Evolutionary conservation across 73 alveolate species (phyloP), one percentile per base, ranked within the genome.

Genomic region (Paramecium octaurelia): DNA sequence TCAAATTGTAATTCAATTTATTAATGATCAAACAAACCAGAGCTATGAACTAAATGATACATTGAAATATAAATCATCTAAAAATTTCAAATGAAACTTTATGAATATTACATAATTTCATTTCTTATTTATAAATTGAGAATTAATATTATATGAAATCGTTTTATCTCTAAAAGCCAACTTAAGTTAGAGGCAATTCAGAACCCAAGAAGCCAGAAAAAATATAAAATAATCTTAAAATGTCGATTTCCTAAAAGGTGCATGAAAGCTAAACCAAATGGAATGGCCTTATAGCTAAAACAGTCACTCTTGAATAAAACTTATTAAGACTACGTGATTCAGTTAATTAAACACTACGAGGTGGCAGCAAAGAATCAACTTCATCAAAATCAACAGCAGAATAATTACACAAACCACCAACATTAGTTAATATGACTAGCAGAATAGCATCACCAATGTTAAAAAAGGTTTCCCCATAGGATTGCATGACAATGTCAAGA

Each of bases 351-450:
- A 43, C 76, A 21, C 16, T 80, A 11, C 8, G 75, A 80, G 91
- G 76, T 10, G 91, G 57, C 6, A 80, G 91, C 24, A 75, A 75
- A 75, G 88, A 75, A 75, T 75, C 88, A 16, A 75, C 88, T 1
- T 75, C 88, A 12, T 75, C 88, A 8, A 75, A 75, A 75, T 38
- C 68, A 16, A 75, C 88, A 35, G 60, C 60, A 2, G 58, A 75
- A 42, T 42, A 35, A 42, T 35, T 23, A 21, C 60, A 29, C 38
- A 38, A 75, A 20, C 38, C 58, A 21, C 88, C 88, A 43, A 36
- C 87, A 35, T 43, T 73, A 43, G 91, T 80, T 7, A 80, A 80
- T 36, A 80, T 80, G 91, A 80, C 91, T 8, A 80, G 91, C 38
- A 42, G 91, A 24, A 43, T 80, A 0, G 91, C 91, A 24, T 44